Conservation (phyloP, 257 asterid species). For the Phtheirospermum japonicum region DNA sequence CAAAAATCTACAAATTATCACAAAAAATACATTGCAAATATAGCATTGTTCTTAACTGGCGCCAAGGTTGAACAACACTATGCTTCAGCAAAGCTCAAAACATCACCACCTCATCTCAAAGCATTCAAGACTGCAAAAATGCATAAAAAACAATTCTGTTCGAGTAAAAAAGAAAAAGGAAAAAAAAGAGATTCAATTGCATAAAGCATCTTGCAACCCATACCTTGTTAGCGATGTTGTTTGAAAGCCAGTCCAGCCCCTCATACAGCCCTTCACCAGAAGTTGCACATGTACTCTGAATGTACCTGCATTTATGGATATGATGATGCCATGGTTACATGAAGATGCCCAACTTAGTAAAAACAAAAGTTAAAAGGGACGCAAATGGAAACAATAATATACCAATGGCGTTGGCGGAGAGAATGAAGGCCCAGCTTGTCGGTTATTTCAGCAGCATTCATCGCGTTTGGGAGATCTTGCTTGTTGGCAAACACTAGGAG, state of each 20-base stretch:
- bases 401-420: slow-evolving; percentile 65
- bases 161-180: not conserved
- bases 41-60: not conserved
- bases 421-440: slow-evolving; percentile 70
- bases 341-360: not conserved
- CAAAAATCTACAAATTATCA: slow-evolving; percentile 2
- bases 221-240: slow-evolving; percentile 50
- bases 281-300: slow-evolving; percentile 51
- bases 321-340: not conserved
- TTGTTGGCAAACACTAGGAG: slow-evolving; percentile 62
- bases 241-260: slow-evolving; percentile 50
- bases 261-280: slow-evolving; percentile 50
- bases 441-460: slow-evolving; percentile 67
- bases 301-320: slow-evolving; percentile 35
- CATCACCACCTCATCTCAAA: not conserved
- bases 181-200: not conserved
- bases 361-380: not conserved
- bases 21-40: not conserved
- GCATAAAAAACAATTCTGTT: too few relatives aligned
- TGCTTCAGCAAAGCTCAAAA: not conserved
- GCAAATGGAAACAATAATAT: slow-evolving; percentile 4
- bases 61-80: not conserved
- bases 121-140: not conserved
- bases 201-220: not conserved
- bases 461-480: slow-evolving; percentile 70